These are phyloP conservation scores for Botrytis hyacinthi DNA, from an alignment of 2,329 filamentous ascomycete species.

Conservation along the genomic window DNA sequence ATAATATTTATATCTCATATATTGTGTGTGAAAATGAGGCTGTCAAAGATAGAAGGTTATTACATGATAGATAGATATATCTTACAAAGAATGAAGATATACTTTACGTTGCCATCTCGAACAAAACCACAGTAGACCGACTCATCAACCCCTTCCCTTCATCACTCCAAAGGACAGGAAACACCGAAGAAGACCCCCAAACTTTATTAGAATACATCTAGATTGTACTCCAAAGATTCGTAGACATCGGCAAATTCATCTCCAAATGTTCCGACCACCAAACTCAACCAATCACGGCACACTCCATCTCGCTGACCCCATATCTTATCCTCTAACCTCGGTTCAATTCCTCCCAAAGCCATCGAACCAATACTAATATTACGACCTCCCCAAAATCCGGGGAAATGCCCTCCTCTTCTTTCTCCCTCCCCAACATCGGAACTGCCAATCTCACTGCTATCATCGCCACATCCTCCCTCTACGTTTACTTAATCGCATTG, in stretches of 20 bases:
- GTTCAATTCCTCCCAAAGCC: neutral
- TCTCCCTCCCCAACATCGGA: slow-evolving; percentile 11
- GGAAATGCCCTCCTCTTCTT: neutral
- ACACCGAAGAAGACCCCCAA: neutral
- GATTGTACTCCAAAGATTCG: too few species aligned
- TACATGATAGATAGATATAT: neutral
- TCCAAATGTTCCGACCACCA: neutral
- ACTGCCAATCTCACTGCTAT: slow-evolving; percentile 14
- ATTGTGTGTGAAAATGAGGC: too few species aligned
- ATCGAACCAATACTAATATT: neutral
- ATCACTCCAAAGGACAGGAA: neutral
- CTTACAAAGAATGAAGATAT: neutral
- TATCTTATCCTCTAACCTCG: slow-evolving; percentile 12
- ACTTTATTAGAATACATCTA: neutral
- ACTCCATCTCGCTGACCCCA: slow-evolving; percentile 15
- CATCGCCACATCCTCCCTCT: slow-evolving; percentile 10
- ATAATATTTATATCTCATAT: neutral
- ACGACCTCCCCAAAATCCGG: neutral
- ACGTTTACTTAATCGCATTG: neutral
- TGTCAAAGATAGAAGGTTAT: neutral
- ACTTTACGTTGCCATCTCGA: neutral
- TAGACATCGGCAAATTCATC: neutral
- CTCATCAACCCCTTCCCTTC: neutral
- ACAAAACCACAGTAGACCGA: neutral
- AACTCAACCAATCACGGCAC: slow-evolving; percentile 16